A percentile compares a stretch with the other conserved stretches of the same genome.
phyloP scores from a whole-genome alignment of 2,329 filamentous ascomycete genomes.

The Chaetothyriales sp. region DNA sequence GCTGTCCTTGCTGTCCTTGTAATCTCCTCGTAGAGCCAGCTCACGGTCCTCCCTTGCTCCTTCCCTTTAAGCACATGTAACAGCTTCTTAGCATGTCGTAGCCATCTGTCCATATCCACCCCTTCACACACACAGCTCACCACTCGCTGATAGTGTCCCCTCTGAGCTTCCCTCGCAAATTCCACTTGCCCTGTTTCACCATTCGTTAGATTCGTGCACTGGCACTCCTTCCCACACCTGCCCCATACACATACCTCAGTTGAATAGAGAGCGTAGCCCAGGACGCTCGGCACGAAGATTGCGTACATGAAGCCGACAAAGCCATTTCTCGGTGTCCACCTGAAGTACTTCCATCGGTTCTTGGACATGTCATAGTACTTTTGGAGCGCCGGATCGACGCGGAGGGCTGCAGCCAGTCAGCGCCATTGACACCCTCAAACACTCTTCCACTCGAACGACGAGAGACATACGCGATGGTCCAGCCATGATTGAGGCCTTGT shows the following conservation, averaged over 20 bases:
- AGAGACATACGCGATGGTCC: constrained; percentile 36
- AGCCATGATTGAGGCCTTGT: constrained; percentile 31
- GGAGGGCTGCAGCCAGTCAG: constrained; percentile 28
- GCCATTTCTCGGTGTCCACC: constrained; percentile 76
- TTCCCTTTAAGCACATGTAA: not conserved
- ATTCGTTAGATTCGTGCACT: not conserved
- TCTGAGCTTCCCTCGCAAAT: constrained; percentile 74
- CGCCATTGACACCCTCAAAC: constrained; percentile 21
- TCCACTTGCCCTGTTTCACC: constrained; percentile 59
- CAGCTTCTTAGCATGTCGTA: not conserved
- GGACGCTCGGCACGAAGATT: constrained; percentile 53
- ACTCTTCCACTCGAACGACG: constrained; percentile 29
- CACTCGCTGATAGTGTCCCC: constrained; percentile 75
- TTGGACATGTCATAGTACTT: constrained; percentile 51
- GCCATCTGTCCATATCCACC: not conserved
- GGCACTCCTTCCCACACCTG: not conserved
- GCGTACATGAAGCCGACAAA: constrained; percentile 67
- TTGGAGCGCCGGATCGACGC: constrained; percentile 33
- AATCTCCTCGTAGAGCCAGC: not conserved
- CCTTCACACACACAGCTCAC: constrained; percentile 29
- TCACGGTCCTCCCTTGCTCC: not conserved
- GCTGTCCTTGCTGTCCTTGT: not conserved
- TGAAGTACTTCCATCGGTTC: constrained; percentile 88
- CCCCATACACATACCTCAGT: constrained; percentile 59
- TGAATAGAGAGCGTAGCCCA: constrained; percentile 61